phyloP scores from a whole-genome alignment of 768 basidiomycete species.

The Tulasnella sp. region DNA sequence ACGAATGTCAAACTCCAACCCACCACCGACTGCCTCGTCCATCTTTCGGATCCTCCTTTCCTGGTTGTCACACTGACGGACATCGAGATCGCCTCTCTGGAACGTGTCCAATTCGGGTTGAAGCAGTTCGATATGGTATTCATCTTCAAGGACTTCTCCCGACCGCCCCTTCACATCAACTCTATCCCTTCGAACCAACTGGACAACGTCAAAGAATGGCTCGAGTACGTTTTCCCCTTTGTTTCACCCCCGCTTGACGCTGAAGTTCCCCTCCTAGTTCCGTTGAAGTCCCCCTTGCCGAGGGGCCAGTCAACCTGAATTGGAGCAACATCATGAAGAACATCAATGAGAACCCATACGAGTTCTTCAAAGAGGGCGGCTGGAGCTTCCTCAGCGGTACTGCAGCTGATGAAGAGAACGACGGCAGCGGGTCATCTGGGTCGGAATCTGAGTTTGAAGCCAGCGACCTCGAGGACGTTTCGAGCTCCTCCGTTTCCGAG shows the following conservation, averaged over 20 bases:
- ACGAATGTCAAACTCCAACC: constrained; percentile 91
- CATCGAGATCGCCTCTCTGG: constrained; percentile 92
- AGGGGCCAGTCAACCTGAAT: constrained; percentile 93
- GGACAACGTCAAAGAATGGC: constrained; percentile 98
- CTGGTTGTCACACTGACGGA: constrained; percentile 88
- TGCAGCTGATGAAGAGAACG: constrained; percentile 35
- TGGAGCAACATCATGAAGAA: constrained; percentile 99
- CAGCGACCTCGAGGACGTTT: constrained; percentile 33
- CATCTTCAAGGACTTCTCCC: constrained; percentile 92
- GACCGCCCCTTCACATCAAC: constrained; percentile 87
- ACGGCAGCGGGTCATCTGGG: constrained; percentile 36
- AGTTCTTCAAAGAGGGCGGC: constrained; percentile 93
- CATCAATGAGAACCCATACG: constrained; percentile 87
- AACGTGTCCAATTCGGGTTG: constrained; percentile 90
- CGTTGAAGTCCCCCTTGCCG: constrained; percentile 90
- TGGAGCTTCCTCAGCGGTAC: constrained; percentile 81
- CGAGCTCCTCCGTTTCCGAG: constrained; percentile 34
- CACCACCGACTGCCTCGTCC: constrained; percentile 91
- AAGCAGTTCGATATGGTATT: constrained; percentile 98
- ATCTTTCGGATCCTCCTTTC: constrained; percentile 91
- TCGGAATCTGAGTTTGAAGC: constrained; percentile 57
- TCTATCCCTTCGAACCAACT: constrained; percentile 82
- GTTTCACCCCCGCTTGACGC: neutral
- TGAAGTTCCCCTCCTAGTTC: constrained; percentile 44
- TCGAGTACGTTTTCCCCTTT: constrained; percentile 57